Evolutionary conservation across 768 basidiomycete species (phyloP).

Genomic region (Tylopilus intermedius): DNA sequence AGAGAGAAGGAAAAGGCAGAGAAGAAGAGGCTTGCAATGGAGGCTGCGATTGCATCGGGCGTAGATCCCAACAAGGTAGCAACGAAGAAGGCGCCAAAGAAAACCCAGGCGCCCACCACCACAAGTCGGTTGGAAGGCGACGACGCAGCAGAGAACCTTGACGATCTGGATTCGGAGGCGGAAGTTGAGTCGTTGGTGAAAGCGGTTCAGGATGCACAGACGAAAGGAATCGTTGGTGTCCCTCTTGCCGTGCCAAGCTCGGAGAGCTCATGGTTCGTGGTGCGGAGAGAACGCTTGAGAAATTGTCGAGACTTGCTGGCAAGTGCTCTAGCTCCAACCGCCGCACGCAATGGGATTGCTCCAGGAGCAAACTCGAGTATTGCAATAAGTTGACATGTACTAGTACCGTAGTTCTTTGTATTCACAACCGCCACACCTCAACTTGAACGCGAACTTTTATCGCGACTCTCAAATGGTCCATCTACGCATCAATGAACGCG

Average conservation of each 20-base stretch:
- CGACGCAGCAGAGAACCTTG: constrained; percentile 64
- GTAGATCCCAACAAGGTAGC: constrained; percentile 40
- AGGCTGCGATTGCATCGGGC: constrained; percentile 63
- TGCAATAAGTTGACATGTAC: constrained; percentile 13
- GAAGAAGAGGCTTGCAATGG: constrained; percentile 69
- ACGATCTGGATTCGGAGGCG: constrained; percentile 79
- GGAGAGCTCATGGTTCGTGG: constrained; percentile 77
- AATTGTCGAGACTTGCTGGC: constrained; percentile 55
- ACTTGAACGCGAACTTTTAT: not conserved
- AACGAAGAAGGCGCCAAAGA: constrained; percentile 63
- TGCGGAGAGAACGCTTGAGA: constrained; percentile 58
- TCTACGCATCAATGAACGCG: constrained; percentile 61
- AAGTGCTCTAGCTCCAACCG: constrained; percentile 39
- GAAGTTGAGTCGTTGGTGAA: constrained; percentile 73
- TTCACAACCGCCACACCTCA: not conserved
- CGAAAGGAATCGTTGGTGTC: constrained; percentile 54
- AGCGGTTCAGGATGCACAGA: constrained; percentile 52
- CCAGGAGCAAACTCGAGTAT: constrained; percentile 16
- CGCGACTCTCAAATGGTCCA: constrained; percentile 50
- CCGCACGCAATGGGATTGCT: constrained; percentile 22
- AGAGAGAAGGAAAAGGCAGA: constrained; percentile 76
- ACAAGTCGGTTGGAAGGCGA: constrained; percentile 51
- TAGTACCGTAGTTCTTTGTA: not conserved
- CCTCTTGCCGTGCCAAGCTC: constrained; percentile 72
- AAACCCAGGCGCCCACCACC: constrained; percentile 49